Evolutionary conservation across 306 rosid species (phyloP).

Genomic region (Rosa chinensis): DNA sequence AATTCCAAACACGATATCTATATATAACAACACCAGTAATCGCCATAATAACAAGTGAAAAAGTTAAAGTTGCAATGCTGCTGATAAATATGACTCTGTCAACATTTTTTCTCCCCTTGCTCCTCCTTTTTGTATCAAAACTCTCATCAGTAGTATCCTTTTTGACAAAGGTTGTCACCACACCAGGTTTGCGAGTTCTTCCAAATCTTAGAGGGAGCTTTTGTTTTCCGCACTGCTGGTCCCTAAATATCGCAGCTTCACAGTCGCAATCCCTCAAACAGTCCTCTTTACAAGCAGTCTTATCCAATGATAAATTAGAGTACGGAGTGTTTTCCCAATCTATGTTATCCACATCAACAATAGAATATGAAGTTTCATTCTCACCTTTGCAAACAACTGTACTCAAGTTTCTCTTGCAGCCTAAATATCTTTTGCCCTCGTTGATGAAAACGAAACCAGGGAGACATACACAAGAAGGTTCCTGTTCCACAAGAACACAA

Average conservation of each 20-base stretch:
- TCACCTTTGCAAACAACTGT: background rate
- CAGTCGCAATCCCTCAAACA: slow-evolving; percentile 26
- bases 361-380: background rate
- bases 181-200: background rate
- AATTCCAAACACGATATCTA: no score
- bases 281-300: slow-evolving; percentile 8
- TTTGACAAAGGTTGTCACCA: slow-evolving; percentile 1
- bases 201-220: slow-evolving; percentile 17
- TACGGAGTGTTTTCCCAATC: slow-evolving; percentile 14
- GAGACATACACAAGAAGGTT: slow-evolving; percentile 15
- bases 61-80: no score
- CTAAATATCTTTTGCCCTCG: background rate
- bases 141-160: background rate
- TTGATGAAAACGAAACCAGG: slow-evolving; percentile 28
- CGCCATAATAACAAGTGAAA: no score
- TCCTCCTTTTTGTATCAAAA: background rate
- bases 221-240: slow-evolving; percentile 16
- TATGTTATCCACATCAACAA: background rate
- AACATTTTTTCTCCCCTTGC: background rate
- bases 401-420: slow-evolving; percentile 23
- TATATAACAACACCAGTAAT: no score
- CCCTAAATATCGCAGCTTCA: slow-evolving; percentile 7
- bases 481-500: background rate
- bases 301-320: background rate
- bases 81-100: no score